Conservation (phyloP, 352 stramenopile species). For the Phytopythium chamaehyphon region DNA sequence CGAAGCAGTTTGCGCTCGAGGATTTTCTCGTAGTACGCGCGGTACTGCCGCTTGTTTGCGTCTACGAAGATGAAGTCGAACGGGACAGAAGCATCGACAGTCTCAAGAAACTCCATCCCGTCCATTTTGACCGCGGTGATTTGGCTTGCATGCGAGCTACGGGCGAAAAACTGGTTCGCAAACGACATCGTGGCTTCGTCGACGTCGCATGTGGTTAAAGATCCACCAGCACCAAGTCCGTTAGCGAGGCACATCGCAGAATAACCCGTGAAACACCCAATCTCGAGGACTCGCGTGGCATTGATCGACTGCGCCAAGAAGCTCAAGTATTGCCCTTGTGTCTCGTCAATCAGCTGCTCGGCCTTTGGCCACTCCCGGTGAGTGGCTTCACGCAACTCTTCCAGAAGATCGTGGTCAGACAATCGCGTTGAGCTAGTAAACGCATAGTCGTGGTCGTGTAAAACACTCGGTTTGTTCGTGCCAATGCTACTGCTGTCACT, state of each 20-base stretch:
- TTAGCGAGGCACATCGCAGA: slow-evolving; percentile 86
- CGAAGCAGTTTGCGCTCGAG: slow-evolving; percentile 66
- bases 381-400: slow-evolving; percentile 36
- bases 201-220: slow-evolving; percentile 59
- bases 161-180: slow-evolving; percentile 41
- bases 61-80: slow-evolving; percentile 96
- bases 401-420: slow-evolving; percentile 27
- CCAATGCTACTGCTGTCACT: background rate
- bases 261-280: slow-evolving; percentile 94
- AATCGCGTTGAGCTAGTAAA: slow-evolving; percentile 10
- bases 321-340: slow-evolving; percentile 52
- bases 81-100: background rate
- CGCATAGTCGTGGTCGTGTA: slow-evolving; percentile 19
- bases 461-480: slow-evolving; percentile 17
- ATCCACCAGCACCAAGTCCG: slow-evolving; percentile 22
- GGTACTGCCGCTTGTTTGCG: slow-evolving; percentile 91
- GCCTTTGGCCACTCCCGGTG: slow-evolving; percentile 33
- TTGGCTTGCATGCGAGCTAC: slow-evolving; percentile 27
- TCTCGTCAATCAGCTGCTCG: slow-evolving; percentile 56
- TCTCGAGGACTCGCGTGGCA: slow-evolving; percentile 83
- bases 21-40: slow-evolving; percentile 84
- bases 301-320: slow-evolving; percentile 76
- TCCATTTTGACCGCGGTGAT: slow-evolving; percentile 38
- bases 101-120: slow-evolving; percentile 33
- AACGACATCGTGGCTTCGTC: slow-evolving; percentile 43